These are phyloP conservation scores for Leptographium lundbergii DNA, from an alignment of 2,329 filamentous ascomycete genomes.

Conservation along the genomic window DNA sequence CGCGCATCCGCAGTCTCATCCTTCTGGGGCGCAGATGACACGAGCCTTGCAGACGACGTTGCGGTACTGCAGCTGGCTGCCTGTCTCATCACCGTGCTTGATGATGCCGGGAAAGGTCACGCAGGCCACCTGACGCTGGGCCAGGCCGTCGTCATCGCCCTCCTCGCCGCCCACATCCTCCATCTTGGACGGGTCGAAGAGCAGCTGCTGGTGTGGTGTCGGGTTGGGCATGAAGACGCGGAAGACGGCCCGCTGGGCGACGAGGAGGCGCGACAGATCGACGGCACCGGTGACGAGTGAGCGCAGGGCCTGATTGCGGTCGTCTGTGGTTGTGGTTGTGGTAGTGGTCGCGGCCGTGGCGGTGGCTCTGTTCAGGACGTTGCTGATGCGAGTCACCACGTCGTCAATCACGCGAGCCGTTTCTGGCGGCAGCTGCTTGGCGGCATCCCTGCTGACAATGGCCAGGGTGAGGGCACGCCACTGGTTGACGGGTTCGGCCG, in stretches of 20 bases:
- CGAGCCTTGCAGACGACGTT: slow-evolving; percentile 56
- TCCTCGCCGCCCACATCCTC: slow-evolving; percentile 50
- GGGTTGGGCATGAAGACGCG: slow-evolving; percentile 41
- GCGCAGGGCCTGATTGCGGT: slow-evolving; percentile 40
- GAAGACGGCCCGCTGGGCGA: slow-evolving; percentile 46
- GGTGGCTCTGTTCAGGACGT: slow-evolving; percentile 1
- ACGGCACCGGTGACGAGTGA: slow-evolving; percentile 39
- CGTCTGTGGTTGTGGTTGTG: slow-evolving; percentile 19
- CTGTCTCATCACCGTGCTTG: slow-evolving; percentile 53
- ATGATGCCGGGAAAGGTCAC: slow-evolving; percentile 52
- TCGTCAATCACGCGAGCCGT: slow-evolving; percentile 29
- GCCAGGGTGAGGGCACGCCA: slow-evolving; percentile 55
- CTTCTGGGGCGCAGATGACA: slow-evolving; percentile 39
- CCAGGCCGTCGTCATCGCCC: slow-evolving; percentile 28
- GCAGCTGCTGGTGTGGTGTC: slow-evolving; percentile 36
- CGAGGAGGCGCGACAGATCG: slow-evolving; percentile 42
- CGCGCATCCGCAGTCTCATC: background rate
- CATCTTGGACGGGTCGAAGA: slow-evolving; percentile 49
- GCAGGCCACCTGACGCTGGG: slow-evolving; percentile 42
- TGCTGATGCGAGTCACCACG: slow-evolving; percentile 34
- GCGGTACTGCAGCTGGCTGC: slow-evolving; percentile 44
- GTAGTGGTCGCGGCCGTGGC: background rate
- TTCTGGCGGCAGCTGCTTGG: slow-evolving; percentile 30
- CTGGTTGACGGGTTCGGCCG: slow-evolving; percentile 37
- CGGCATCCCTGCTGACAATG: slow-evolving; percentile 41